Conservation (phyloP, 345 rosid species). For the Syzygium jambos region DNA sequence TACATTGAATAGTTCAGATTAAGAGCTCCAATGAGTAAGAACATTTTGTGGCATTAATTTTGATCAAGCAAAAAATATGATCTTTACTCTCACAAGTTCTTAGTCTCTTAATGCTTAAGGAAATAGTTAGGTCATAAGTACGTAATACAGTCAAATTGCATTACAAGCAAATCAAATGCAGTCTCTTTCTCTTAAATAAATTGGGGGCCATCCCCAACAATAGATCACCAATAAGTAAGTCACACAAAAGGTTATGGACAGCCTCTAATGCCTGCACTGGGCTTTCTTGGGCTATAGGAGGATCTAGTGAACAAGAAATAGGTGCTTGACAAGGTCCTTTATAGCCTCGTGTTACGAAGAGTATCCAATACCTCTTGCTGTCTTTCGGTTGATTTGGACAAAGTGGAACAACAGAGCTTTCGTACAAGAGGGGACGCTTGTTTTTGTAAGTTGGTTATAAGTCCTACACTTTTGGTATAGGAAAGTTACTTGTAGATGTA, state of each 20-base stretch:
- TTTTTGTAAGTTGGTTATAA: background rate
- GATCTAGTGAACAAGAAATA: background rate
- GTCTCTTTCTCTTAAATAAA: background rate
- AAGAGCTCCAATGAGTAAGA: background rate
- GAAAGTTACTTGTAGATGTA: background rate
- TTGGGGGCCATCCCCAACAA: background rate
- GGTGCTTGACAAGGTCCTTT: background rate
- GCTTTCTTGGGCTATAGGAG: background rate
- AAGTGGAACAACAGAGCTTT: background rate
- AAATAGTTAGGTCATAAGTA: background rate
- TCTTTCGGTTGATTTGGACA: background rate
- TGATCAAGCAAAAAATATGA: background rate
- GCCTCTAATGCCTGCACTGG: background rate
- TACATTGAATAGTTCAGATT: background rate
- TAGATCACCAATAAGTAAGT: background rate
- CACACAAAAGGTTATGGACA: background rate
- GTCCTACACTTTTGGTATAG: background rate
- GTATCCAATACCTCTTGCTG: background rate
- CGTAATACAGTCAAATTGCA: background rate
- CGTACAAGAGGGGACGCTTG: accelerated
- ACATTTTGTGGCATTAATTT: background rate
- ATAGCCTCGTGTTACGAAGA: background rate
- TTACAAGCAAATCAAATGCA: background rate
- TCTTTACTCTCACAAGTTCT: background rate
- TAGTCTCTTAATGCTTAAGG: background rate